phyloP scores from a whole-genome alignment of 164 flowering plant species.

The Liquidambar formosana region DNA sequence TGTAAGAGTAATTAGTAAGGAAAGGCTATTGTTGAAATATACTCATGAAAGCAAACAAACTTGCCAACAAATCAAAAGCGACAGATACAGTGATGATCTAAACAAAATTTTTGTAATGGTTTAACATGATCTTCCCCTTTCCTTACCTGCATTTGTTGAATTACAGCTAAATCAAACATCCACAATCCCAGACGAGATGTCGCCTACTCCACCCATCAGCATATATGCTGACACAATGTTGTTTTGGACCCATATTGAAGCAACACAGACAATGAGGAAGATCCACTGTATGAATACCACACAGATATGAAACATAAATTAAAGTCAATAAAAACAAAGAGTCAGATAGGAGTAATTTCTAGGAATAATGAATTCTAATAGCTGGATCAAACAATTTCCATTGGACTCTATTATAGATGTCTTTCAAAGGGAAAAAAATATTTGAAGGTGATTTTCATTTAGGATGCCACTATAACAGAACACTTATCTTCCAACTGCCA shows the following conservation, averaged over 20 bases:
- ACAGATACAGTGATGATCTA: too few relatives aligned
- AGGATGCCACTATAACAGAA: too few relatives aligned
- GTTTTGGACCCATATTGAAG: conserved; percentile 61
- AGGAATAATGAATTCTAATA: neutral
- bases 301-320: neutral
- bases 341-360: neutral
- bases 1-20: too few relatives aligned
- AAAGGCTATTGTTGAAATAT: too few relatives aligned
- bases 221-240: conserved; percentile 53
- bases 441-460: too few relatives aligned
- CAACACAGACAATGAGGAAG: conserved; percentile 57
- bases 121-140: too few relatives aligned
- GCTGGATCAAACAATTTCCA: neutral
- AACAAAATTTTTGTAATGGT: too few relatives aligned
- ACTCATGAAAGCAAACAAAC: too few relatives aligned
- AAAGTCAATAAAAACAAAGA: neutral
- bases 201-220: conserved; percentile 82
- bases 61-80: too few relatives aligned
- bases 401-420: too few relatives aligned
- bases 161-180: conserved; percentile 87
- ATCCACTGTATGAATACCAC: conserved; percentile 26
- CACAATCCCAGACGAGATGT: conserved; percentile 84
- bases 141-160: conserved; percentile 90
- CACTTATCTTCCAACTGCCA: too few relatives aligned
- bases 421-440: too few relatives aligned